Base-by-base conservation (phyloP, 2,329 filamentous ascomycete genomes). In the Alternaria sp. region DNA sequence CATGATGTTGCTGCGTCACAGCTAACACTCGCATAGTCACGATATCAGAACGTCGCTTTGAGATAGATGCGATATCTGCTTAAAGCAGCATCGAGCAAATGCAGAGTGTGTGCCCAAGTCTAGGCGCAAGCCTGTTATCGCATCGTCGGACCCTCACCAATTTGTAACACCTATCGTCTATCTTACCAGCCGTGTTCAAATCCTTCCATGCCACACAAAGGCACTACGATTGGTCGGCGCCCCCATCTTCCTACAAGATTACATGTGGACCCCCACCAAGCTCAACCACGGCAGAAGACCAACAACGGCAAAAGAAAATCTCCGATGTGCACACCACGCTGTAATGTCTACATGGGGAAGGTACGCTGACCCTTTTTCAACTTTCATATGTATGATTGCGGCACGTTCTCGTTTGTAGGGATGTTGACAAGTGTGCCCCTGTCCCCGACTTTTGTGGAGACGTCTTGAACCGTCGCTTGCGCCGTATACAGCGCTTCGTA, bases 221-320 rank as follows among this genome's bases (percentile, higher is more conserved):
- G 32, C 28, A 30, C 28, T 36, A 30, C 13, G 12, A 52, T 36
- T 52, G 49, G 49, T 32, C 19, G 21, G 13, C 15, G 19, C 49
- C 49, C 49, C 49, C 49, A 52, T 52, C 19, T 25, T 40, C 49
- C 49, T 52, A 52, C 30, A 25, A 40, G 40, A 52, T 52, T 52
- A 52, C 49, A 52, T 52, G 49, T 52, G 49, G 49, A 52, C 49
- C 49, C 49, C 49, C 30, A 52, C 49, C 28, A 52, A 23, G 23
- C 49, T 21, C 49, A 36, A 52, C 30, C 49, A 52, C 8, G 49
- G 30, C 49, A 52, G n/a, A 52, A 36, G 49, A 52, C 32, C 49
- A 36, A 52, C 49, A 30, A 52, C 8, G 49, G 28, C 49, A 52
- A 25, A 52, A 36, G 49, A 52, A 52, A 52, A 36, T 52, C 49